Base-by-base conservation (phyloP, 2,329 filamentous ascomycete genomes). In the Fusarium acutatum region DNA sequence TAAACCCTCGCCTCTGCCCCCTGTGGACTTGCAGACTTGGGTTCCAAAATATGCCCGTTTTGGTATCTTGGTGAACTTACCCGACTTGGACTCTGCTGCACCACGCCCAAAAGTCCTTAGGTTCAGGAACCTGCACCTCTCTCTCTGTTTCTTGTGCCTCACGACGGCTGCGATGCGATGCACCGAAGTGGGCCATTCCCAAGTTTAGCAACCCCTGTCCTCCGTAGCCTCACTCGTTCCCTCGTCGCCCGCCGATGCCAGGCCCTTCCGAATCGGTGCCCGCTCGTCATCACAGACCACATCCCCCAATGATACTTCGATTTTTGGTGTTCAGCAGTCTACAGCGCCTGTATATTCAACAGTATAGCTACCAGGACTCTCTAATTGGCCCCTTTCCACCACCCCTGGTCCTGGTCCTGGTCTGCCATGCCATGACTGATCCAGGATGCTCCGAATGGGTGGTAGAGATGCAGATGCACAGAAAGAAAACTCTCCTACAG, bases 381-480 rank as follows among this genome's bases (percentile, higher is more conserved):
- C 59, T 59, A 64, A 78, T 78, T 79, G 77, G 77, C 60, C 74
- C 63, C 57, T 71, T 71, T 60, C 57, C 47, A 40, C 28, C 24
- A 38, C 73, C 72, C 77, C 77, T 61, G 66, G 64, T 71, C 77
- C 77, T 61, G 66, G 64, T 71, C 76, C 77, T 66, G 65, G 76
- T 28, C 49, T 47, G 46, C 65, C 59, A 59, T 73, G 64, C 64
- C 60, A 69, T 68, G 56, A 64, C 64, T 65, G 72, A 68, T 62
- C 71, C 56, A 73, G 74, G 72, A 58, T 67, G 62, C 73, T 66
- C 76, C 66, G 69, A 78, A 67, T 74, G 72, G 76, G 67, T 72
- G 75, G 74, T 71, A 65, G 64, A 76, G 62, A 69, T 75, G 72
- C 62, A 73, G 72, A 75, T 77, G 69, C 62, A 64, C 22, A 58